Base-by-base conservation (phyloP, 345 rosid genomes). In the Murraya paniculata region DNA sequence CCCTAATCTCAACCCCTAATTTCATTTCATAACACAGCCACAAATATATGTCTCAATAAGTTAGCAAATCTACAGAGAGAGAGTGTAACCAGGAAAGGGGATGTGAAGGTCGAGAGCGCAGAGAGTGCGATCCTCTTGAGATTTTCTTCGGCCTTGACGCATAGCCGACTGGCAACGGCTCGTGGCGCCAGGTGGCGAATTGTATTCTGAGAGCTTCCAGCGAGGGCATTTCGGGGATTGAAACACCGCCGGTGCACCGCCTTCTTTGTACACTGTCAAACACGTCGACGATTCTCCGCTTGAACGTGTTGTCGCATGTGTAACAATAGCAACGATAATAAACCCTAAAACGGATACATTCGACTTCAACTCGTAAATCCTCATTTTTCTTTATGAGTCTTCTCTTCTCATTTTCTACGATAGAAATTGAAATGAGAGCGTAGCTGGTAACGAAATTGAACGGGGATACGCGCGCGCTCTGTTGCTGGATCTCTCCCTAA, bases 201-300 rank as follows among this genome's bases (percentile, higher is more conserved):
- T 84, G 76, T 77, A 79, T 64, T 81, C 61, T 2, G 85, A 88
- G 73, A 92, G 92, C 79, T 81, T 91, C 98, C 98, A 91, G 41
- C 86, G 91, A 83, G 98, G 98, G 83, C 97, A 94, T 84, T 90
- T 90, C 2, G 93, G 92, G 25, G 98, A 93, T 64, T 81, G 93
- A 60, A 95, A 91, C 27, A 93, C 98, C 1, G 97, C 98, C 25
- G 94, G 95, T 69, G 98, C 98, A 72, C 97, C 98, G 56, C 98
- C 98, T 83, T 91, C 84, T 80, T 86, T 89, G 85, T 95, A 95
- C 35, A 93, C 91, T 30, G 83, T 86, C 87, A 95, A 81, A 82
- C 98, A 95, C 41, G 92, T 95, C 6, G 92, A 90, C 27, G 98
- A 90, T 82, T 93, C 98, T 25, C 88, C 91, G 59, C 30, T 45